Conservation (phyloP, 352 stramenopile genomes). For the Globisporangium cylindrosporum region DNA sequence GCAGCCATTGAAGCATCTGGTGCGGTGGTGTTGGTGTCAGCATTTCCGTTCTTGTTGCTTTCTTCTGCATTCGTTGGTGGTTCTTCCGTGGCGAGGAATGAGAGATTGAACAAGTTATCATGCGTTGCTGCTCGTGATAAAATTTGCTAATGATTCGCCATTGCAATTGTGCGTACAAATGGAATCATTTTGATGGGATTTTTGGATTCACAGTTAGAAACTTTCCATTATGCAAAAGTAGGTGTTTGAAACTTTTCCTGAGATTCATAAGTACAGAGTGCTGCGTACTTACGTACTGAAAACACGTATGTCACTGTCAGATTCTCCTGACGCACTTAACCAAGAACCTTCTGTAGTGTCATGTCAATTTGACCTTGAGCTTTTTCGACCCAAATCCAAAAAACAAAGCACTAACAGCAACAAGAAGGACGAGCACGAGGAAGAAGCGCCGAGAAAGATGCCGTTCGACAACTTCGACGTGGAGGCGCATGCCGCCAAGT, state of each 20-base stretch:
- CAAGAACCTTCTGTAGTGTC: not conserved
- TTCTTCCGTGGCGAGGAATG: no score
- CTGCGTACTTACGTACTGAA: not conserved
- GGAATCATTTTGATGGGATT: no score
- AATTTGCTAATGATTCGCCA: no score
- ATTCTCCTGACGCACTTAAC: not conserved
- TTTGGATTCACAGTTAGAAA: no score
- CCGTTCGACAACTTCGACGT: slow-evolving; percentile 72
- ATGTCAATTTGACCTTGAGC: not conserved
- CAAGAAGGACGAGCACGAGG: slow-evolving; percentile 18
- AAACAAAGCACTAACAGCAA: slow-evolving; percentile 8
- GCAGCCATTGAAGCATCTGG: not conserved
- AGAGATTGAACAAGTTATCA: no score
- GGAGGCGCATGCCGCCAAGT: slow-evolving; percentile 80
- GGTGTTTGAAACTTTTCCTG: no score
- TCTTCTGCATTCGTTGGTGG: not conserved
- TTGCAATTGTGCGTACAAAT: no score
- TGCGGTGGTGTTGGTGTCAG: not conserved
- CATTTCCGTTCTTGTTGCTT: not conserved
- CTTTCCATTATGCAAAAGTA: no score
- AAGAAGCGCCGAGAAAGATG: not conserved
- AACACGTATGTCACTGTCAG: no score
- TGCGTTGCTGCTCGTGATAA: no score
- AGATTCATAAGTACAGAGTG: not conserved
- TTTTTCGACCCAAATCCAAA: slow-evolving; percentile 5